Percentiles rank a stretch among this genome's conserved stretches.
phyloP scores from a whole-genome alignment of 1,139 yeast genomes.

The Geotrichum phurueaensis region DNA sequence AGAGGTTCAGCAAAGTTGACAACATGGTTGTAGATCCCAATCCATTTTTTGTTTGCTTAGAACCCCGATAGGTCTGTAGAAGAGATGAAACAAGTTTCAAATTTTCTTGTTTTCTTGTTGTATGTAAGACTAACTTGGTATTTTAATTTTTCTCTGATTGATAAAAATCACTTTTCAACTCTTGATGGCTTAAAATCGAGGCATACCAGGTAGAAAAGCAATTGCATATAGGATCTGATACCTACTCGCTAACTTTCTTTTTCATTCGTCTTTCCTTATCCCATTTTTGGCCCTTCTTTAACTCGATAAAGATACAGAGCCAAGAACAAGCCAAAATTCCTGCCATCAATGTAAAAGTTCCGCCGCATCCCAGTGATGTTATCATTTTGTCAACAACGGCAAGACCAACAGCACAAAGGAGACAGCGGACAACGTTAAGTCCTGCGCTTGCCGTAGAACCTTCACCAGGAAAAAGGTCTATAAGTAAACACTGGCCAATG shows the following conservation, averaged over 20 bases:
- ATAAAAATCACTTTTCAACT: too few relatives aligned
- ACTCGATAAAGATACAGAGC: constrained; percentile 7
- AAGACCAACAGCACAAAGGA: constrained; percentile 54
- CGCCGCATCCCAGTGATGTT: constrained; percentile 49
- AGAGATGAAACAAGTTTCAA: not conserved
- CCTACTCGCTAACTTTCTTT: not conserved
- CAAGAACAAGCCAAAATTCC: constrained; percentile 30
- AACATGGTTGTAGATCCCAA: constrained; percentile 59
- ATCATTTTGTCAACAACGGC: constrained; percentile 59
- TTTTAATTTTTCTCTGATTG: too few relatives aligned
- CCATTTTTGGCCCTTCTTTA: constrained; percentile 13
- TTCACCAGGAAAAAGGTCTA: constrained; percentile 54
- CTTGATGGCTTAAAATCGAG: too few relatives aligned
- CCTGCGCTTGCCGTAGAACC: constrained; percentile 59
- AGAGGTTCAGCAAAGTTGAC: constrained; percentile 44
- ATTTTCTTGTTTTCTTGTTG: not conserved
- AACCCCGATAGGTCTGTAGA: constrained; percentile 26
- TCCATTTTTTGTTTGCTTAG: constrained; percentile 38
- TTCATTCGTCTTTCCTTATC: constrained; percentile 7
- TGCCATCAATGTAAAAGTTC: constrained; percentile 55
- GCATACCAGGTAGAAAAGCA: not conserved
- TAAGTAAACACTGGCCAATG: constrained; percentile 49
- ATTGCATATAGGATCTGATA: not conserved
- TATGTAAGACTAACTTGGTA: not conserved
- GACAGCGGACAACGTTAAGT: constrained; percentile 55